A percentile compares a stretch with the other conserved stretches of the same genome.
These are phyloP conservation scores for Beta corolliflora DNA, from an alignment of 179 eudicot species.

Conservation along the genomic window DNA sequence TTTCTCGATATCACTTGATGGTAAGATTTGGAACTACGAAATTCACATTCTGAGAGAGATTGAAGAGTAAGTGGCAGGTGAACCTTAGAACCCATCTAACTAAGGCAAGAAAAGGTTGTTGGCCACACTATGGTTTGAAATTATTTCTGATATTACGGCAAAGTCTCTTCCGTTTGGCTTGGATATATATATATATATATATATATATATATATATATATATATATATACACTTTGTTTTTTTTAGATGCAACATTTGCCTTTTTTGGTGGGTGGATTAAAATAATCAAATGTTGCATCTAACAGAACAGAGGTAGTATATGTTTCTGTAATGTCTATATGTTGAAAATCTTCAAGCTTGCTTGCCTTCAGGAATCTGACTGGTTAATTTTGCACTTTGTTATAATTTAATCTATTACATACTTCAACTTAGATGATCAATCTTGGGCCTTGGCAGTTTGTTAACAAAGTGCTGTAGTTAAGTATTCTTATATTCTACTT, in stretches of 20 bases:
- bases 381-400: not conserved
- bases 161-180: not conserved
- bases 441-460: not conserved
- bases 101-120: not conserved
- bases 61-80: not conserved
- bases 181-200: not conserved
- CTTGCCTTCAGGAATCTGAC: not conserved
- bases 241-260: too few species aligned
- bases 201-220: too few species aligned
- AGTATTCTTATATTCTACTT: not conserved
- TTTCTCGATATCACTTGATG: slow-evolving; percentile 80
- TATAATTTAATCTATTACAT: not conserved
- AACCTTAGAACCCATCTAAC: not conserved
- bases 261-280: too few species aligned
- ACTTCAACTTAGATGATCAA: not conserved
- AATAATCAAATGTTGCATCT: too few species aligned
- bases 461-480: not conserved
- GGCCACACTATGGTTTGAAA: not conserved
- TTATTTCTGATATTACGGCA: not conserved
- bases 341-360: not conserved
- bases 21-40: slow-evolving; percentile 37
- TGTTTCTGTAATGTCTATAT: not conserved
- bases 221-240: too few species aligned
- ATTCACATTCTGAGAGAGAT: not conserved
- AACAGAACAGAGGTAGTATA: too few species aligned